Evolutionary conservation across 306 rosid species (phyloP), one percentile per base, ranked within the genome.

Genomic region (Lathyrus aphaca): DNA sequence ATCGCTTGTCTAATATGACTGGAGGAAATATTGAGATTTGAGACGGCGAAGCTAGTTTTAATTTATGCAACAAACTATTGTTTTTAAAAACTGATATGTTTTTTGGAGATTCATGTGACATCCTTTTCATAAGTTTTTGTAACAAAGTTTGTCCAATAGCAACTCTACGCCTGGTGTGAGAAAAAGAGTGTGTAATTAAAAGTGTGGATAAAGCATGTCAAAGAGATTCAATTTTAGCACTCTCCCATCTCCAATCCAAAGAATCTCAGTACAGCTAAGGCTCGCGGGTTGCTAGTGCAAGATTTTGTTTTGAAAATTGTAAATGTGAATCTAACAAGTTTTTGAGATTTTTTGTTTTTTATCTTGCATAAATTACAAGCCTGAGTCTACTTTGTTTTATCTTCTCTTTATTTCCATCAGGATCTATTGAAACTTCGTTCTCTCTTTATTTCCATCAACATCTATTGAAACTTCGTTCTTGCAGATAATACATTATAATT

Each of bases 381-480:
- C 61, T 25, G 9, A 25, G 2, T 13, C 1, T 54, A 23, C 16
- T 21, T 51, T 23, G 23, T 73, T 38, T 59, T 38, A 23, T 63
- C 35, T 39, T 50, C 45, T 32, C 72, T 42, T 39, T 60, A 25
- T 50, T 76, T 8, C 53, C 61, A 75, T 15, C 44, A n/a, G 11
- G 8, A 56, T 56, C 46, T 42, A 58, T 58, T 58, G 68, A 66
- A 45, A 75, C 64, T 67, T 62, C 39, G 17, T 6, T 32, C 10
- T 18, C 45, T 30, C 67, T 42, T 39, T 61, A 25, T 50, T 76
- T 8, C 53, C 68, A 75, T 16, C 45, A 10, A 5, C 5, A 43
- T 57, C 46, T 42, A 58, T 58, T 58, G 63, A 67, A 46, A 75
- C 64, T 67, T 63, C 39, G 14, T 6, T 32, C 11, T 18, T 44